Evolutionary conservation across 495 filamentous ascomycete genomes (phyloP).

Genomic region (Podospora sp.): DNA sequence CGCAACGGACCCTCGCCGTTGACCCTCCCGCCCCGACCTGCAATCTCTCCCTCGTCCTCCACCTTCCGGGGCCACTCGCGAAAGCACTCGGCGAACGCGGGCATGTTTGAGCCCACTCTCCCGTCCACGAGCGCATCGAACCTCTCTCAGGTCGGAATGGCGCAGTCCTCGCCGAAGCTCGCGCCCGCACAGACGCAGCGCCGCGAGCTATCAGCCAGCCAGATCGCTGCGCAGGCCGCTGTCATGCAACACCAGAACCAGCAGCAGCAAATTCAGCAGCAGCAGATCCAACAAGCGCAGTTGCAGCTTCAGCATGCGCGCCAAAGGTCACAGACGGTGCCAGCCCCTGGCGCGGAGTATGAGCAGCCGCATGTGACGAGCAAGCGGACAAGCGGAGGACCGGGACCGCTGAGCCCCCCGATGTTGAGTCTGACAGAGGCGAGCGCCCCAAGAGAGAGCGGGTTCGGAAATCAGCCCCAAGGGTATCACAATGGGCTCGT

Average conservation of each 20-base stretch:
- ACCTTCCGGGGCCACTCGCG: slow-evolving; percentile 47
- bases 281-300: slow-evolving; percentile 42
- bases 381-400: slow-evolving; percentile 49
- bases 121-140: slow-evolving; percentile 65
- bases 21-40: slow-evolving; percentile 41
- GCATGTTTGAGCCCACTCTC: slow-evolving; percentile 85
- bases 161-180: slow-evolving; percentile 36
- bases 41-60: slow-evolving; percentile 35
- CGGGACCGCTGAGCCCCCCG: slow-evolving; percentile 59
- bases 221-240: slow-evolving; percentile 89
- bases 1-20: slow-evolving; percentile 47
- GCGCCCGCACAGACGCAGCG: slow-evolving; percentile 47
- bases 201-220: slow-evolving; percentile 63
- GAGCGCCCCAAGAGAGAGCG: slow-evolving; percentile 56
- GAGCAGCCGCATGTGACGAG: slow-evolving; percentile 34
- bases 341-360: slow-evolving; percentile 46
- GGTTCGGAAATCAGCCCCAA: slow-evolving; percentile 47
- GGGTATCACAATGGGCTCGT: slow-evolving; percentile 67
- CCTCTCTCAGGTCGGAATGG: slow-evolving; percentile 52
- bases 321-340: slow-evolving; percentile 73
- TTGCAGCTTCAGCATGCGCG: slow-evolving; percentile 53
- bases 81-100: slow-evolving; percentile 72
- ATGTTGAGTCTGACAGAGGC: slow-evolving; percentile 57
- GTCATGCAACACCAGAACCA: slow-evolving; percentile 65
- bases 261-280: slow-evolving; percentile 49